A percentile compares a stretch with the other conserved stretches of the same genome.
Conservation (phyloP, 192 early-diverging fungal species). For the Podila clonocystis region DNA sequence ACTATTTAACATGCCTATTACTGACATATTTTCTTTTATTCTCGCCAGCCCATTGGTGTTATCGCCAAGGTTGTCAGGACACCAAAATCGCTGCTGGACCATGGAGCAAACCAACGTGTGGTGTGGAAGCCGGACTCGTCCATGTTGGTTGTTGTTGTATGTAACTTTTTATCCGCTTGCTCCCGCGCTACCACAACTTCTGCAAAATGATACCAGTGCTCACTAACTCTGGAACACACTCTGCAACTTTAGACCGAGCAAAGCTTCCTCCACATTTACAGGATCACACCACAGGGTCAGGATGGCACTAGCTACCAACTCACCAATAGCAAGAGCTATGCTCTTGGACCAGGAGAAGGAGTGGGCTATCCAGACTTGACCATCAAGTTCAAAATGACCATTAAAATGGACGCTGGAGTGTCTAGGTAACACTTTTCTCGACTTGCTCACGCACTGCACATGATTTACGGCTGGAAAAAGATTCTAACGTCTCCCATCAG, state of each 20-base stretch:
- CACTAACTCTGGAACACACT: neutral
- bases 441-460: too few species aligned
- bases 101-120: conserved; percentile 76
- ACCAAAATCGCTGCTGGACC: conserved; percentile 70
- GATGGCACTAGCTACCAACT: conserved; percentile 70
- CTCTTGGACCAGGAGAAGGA: conserved; percentile 76
- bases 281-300: conserved; percentile 61
- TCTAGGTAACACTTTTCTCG: conserved; percentile 57
- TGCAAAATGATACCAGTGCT: neutral
- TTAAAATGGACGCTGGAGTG: conserved; percentile 81
- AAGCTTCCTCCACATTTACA: conserved; percentile 79
- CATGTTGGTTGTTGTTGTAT: conserved; percentile 73
- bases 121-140: conserved; percentile 81
- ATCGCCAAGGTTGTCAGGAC: conserved; percentile 72
- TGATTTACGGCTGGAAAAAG: neutral
- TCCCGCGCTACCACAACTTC: neutral
- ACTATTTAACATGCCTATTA: neutral
- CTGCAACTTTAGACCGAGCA: conserved; percentile 61
- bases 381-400: conserved; percentile 75
- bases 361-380: conserved; percentile 63
- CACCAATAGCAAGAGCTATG: conserved; percentile 65
- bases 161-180: conserved; percentile 2
- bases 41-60: conserved; percentile 68
- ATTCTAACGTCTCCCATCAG: conserved; percentile 42
- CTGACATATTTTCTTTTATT: neutral